Evolutionary conservation across 805 yeast genomes (phyloP).

Genomic region (Kodamaea neixiangensis): DNA sequence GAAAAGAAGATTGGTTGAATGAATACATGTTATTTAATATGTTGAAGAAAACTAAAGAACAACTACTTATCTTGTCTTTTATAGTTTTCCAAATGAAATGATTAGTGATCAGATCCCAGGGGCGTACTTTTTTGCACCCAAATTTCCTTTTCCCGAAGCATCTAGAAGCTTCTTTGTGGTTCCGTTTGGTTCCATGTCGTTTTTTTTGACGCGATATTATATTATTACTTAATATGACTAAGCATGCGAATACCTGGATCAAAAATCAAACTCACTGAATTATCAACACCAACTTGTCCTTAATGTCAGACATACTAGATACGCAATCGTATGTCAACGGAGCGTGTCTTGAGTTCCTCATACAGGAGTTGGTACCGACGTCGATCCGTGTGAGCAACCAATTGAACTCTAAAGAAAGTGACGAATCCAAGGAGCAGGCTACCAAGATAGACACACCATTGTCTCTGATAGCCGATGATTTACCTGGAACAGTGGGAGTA

Average conservation of each 20-base stretch:
- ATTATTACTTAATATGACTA: background rate
- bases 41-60: background rate
- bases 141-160: background rate
- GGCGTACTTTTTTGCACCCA: background rate
- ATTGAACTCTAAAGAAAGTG: slow-evolving; percentile 24
- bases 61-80: background rate
- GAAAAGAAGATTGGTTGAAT: background rate
- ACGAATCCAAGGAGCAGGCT: slow-evolving; percentile 14
- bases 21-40: background rate
- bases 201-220: too few species aligned
- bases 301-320: slow-evolving; percentile 21
- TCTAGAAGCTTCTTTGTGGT: slow-evolving; percentile 1
- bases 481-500: slow-evolving; percentile 46
- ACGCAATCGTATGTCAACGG: slow-evolving; percentile 49
- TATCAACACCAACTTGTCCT: background rate
- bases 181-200: background rate
- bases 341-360: slow-evolving; percentile 58
- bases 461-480: slow-evolving; percentile 32
- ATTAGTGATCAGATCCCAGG: slow-evolving; percentile 1
- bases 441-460: slow-evolving; percentile 29
- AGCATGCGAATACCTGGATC: background rate
- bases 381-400: slow-evolving; percentile 62
- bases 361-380: slow-evolving; percentile 77
- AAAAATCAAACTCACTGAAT: background rate
- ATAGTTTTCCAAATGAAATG: background rate